A percentile compares a stretch with the other conserved stretches of the same genome.
phyloP scores from a whole-genome alignment of 1,284 basidiomycete species.

The Trametes versicolor region DNA sequence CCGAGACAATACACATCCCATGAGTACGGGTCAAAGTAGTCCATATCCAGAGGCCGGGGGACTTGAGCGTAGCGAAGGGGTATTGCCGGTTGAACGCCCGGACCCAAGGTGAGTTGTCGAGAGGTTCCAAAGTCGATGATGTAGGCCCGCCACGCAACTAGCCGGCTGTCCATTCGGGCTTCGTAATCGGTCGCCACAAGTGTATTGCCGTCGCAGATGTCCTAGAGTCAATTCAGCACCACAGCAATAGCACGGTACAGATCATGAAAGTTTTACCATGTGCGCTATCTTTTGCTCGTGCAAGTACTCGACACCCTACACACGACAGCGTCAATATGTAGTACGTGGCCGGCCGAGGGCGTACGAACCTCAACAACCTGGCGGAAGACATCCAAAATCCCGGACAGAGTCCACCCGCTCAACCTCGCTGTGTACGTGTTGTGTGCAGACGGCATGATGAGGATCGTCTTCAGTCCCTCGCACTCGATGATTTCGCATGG shows the following conservation, averaged over 20 bases:
- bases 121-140: conserved; percentile 11
- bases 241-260: not conserved
- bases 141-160: conserved; percentile 4
- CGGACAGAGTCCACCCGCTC: not conserved
- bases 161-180: not conserved
- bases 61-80: not conserved
- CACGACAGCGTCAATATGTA: not conserved
- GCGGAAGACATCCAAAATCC: not conserved
- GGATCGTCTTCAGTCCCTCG: not conserved
- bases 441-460: not conserved
- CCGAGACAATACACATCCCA: conserved; percentile 18
- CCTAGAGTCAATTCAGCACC: not conserved
- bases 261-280: not conserved
- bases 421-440: not conserved
- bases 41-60: not conserved
- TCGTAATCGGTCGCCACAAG: not conserved
- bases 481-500: conserved; percentile 1
- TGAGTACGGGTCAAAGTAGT: conserved; percentile 10
- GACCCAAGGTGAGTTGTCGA: not conserved
- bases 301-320: conserved; percentile 4
- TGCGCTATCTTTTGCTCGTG: not conserved
- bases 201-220: conserved; percentile 6
- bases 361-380: conserved; percentile 3
- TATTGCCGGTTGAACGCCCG: conserved; percentile 5
- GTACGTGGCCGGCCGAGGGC: not conserved